These are phyloP conservation scores for Pyrus bretschneideri DNA, from an alignment of 306 rosid species.

Conservation along the genomic window DNA sequence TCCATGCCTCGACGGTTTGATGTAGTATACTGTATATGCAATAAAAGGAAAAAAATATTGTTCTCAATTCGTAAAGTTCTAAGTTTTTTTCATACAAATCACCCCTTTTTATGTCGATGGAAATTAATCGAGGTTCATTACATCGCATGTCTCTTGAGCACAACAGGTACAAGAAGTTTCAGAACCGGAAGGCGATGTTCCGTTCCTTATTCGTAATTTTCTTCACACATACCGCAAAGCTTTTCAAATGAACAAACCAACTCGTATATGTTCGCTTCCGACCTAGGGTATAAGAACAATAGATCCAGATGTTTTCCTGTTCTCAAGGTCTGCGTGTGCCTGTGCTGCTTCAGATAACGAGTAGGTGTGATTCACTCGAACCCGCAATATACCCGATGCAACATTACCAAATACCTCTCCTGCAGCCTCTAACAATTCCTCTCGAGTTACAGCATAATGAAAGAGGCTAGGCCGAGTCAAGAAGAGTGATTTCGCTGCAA, in stretches of 20 bases:
- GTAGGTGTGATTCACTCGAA: constrained; percentile 63
- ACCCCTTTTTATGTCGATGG: too few species aligned
- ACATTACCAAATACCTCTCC: constrained; percentile 64
- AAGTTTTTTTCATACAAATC: too few species aligned
- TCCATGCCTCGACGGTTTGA: too few species aligned
- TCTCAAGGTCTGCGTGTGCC: constrained; percentile 83
- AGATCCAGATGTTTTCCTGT: constrained; percentile 74
- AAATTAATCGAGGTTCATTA: too few species aligned
- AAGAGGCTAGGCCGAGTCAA: constrained; percentile 72
- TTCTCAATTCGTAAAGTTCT: too few species aligned
- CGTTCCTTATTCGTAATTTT: too few species aligned
- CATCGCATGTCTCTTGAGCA: too few species aligned
- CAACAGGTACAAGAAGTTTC: too few species aligned
- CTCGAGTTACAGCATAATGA: constrained; percentile 53
- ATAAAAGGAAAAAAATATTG: too few species aligned
- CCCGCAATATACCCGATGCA: constrained; percentile 50
- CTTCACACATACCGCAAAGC: too few species aligned
- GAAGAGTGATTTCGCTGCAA: constrained; percentile 63
- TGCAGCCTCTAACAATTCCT: constrained; percentile 54
- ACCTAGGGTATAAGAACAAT: constrained; percentile 63
- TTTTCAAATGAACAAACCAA: constrained; percentile 12
- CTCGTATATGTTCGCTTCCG: constrained; percentile 34
- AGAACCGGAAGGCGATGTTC: too few species aligned
- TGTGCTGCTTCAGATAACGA: constrained; percentile 64
- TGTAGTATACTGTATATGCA: too few species aligned